These are phyloP conservation scores for Peronospora belbahrii DNA, from an alignment of 352 stramenopile species.

Conservation along the genomic window DNA sequence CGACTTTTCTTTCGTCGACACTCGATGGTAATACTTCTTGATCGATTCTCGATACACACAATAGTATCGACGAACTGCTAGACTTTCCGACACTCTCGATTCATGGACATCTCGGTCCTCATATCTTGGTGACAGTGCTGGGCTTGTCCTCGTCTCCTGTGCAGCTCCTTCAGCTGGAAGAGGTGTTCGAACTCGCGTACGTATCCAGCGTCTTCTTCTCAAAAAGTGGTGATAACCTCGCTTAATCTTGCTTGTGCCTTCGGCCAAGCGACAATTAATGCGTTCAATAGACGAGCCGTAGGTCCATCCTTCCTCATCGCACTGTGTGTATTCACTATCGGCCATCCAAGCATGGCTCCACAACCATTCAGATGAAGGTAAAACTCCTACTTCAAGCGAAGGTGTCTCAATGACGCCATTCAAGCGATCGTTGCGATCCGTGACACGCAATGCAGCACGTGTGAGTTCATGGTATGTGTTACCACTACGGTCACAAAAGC, in stretches of 20 bases:
- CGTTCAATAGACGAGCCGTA: constrained; percentile 79
- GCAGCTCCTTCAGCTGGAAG: constrained; percentile 3
- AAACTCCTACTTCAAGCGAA: constrained; percentile 50
- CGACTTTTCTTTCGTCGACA: constrained; percentile 28
- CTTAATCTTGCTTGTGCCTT: constrained; percentile 69
- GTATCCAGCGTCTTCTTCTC: constrained; percentile 67
- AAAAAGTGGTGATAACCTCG: constrained; percentile 78
- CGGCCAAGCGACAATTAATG: constrained; percentile 74
- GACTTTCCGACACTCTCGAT: neutral
- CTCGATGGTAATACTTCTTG: constrained; percentile 53
- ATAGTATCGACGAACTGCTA: constrained; percentile 40
- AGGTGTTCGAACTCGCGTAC: constrained; percentile 60
- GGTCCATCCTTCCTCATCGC: constrained; percentile 78
- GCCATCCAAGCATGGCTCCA: constrained; percentile 75
- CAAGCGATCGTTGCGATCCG: constrained; percentile 41
- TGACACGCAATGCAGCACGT: constrained; percentile 31
- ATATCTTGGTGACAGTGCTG: neutral
- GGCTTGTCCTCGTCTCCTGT: neutral
- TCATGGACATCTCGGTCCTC: constrained; percentile 1
- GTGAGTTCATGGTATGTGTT: constrained; percentile 63
- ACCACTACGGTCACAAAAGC: constrained; percentile 72
- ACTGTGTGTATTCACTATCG: constrained; percentile 72
- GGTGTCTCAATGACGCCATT: constrained; percentile 32
- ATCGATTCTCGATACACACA: constrained; percentile 58
- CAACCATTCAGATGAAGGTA: constrained; percentile 67